phyloP scores from a whole-genome alignment of 176 grass and related monocot species.

The Oryza australiensis region DNA sequence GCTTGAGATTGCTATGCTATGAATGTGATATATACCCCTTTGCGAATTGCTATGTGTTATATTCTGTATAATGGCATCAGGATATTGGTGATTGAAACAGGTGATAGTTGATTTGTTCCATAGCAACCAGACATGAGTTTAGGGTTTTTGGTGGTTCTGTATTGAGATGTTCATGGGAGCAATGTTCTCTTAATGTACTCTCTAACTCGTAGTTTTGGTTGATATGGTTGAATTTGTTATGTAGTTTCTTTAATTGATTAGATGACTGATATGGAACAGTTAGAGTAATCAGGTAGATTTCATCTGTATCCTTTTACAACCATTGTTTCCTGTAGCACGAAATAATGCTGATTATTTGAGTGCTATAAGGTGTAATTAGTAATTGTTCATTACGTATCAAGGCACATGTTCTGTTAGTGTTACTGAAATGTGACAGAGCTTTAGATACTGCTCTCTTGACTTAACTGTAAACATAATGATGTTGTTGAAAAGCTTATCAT shows the following conservation, averaged over 20 bases:
- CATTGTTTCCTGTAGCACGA: not conserved
- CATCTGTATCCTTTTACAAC: not conserved
- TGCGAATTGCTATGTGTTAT: constrained; percentile 16
- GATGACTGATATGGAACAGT: constrained; percentile 18
- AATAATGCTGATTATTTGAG: constrained; percentile 10
- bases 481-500: not conserved
- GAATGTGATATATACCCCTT: not conserved
- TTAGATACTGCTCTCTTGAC: not conserved
- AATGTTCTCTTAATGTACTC: not conserved
- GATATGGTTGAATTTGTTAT: not conserved
- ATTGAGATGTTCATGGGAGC: not conserved
- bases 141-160: not conserved
- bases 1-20: not conserved
- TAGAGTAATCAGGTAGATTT: constrained; percentile 1
- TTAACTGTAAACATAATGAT: not conserved
- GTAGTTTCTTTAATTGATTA: constrained; percentile 11
- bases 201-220: constrained; percentile 10
- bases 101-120: not conserved
- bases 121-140: not conserved
- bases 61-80: not conserved
- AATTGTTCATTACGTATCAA: not conserved
- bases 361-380: not conserved
- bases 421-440: not conserved
- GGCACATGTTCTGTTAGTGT: not conserved
- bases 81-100: not conserved